Evolutionary conservation across 108 stramenopile genomes (phyloP), one percentile per base, ranked within the genome.

Genomic region (Nitzschia sp.): DNA sequence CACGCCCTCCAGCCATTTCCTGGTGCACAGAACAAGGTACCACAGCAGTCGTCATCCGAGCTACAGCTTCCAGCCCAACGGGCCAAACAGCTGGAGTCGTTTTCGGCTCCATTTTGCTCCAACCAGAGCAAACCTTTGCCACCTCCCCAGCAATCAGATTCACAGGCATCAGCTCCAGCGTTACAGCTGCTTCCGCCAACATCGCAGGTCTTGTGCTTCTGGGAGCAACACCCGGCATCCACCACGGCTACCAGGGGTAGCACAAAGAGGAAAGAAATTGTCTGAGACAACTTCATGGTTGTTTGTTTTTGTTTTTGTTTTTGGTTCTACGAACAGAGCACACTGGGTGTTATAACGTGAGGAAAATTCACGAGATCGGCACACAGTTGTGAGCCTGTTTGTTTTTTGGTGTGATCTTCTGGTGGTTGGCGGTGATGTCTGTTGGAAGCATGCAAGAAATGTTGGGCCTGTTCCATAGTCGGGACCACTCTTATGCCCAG

Each of bases 201-300:
- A 39, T 39, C 37, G 7, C 57, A 58, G 57, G 11, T 40, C 57
- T 58, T 58, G 57, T 58, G 57, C 22, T 58, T 39, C 38, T 58
- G 57, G 15, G 57, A 58, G 57, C 57, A 58, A 29, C 57, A 58
- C 19, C 57, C 57, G 2, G 46, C 46, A 17, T 48, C 46, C 14
- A 48, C 46, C n/a, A 48, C 46, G 3, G 46, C 17, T 15, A 17
- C 46, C 46, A 48, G 6, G 46, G 46, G 46, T 15, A 17, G n/a
- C 46, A 48, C 2, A 6, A 48, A 17, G 46, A 48, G n/a, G 46
- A 48, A 48, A 15, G 46, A 48, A 17, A 48, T 48, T 48, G 46
- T 17, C 46, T 17, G 17, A 6, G 17, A 17, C 46, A 48, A 48
- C 46, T 48, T 48, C 46, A 48, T 48, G 17, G 46, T 15, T 34